These are phyloP conservation scores for Fraxinus floribunda DNA, from an alignment of 305 asterid species.

Conservation along the genomic window DNA sequence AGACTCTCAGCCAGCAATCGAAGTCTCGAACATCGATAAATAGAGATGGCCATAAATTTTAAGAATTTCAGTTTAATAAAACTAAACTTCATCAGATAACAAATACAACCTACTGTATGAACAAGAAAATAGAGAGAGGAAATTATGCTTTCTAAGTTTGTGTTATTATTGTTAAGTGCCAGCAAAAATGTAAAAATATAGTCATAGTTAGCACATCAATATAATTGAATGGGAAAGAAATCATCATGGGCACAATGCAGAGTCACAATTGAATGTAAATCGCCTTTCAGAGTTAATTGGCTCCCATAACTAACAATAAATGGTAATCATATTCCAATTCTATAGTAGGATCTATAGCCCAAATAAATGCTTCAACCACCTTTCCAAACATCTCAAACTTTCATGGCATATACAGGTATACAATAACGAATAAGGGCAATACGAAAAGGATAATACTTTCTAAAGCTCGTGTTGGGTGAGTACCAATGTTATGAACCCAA, in stretches of 20 bases:
- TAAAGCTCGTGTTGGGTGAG: conserved; percentile 17
- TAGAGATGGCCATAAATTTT: background rate
- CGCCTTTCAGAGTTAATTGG: background rate
- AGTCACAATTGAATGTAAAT: background rate
- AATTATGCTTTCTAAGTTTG: background rate
- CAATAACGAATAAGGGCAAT: conserved; percentile 26
- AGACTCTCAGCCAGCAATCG: background rate
- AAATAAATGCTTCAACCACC: conserved; percentile 37
- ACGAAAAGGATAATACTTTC: conserved; percentile 29
- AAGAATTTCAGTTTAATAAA: background rate
- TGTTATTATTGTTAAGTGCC: background rate
- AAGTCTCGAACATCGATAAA: background rate
- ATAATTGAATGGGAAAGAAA: background rate
- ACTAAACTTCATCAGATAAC: too few species aligned
- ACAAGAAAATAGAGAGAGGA: background rate
- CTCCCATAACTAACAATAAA: conserved; percentile 25
- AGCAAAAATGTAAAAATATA: background rate
- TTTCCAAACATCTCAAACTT: conserved; percentile 40
- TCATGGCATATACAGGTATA: conserved; percentile 71
- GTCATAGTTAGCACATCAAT: background rate
- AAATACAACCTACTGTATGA: background rate
- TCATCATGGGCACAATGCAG: background rate
- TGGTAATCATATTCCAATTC: conserved; percentile 23
- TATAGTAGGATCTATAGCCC: conserved; percentile 33
- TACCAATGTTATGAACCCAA: conserved; percentile 48